Evolutionary conservation across 768 basidiomycete genomes (phyloP).

Genomic region (Rhodotorula sphaerocarpa): DNA sequence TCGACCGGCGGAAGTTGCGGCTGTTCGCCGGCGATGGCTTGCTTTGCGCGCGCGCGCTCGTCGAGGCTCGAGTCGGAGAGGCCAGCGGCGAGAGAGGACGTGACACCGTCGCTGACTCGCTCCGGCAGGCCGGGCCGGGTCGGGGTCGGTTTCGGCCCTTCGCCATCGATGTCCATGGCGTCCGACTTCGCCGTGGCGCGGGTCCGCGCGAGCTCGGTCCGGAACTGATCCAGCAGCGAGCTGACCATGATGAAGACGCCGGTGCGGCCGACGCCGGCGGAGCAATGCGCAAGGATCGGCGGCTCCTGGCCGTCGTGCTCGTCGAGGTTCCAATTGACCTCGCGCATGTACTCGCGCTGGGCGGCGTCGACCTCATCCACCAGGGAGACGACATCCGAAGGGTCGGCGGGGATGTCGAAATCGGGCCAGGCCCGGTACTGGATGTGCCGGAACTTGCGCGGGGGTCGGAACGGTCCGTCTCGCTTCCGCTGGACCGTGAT

Average conservation of each 20-base stretch:
- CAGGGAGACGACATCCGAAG: constrained; percentile 63
- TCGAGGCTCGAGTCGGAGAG: constrained; percentile 22
- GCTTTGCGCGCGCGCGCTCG: not conserved
- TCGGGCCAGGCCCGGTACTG: constrained; percentile 96
- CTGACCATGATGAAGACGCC: constrained; percentile 79
- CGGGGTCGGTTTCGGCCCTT: not conserved
- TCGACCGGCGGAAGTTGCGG: not conserved
- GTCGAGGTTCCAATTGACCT: constrained; percentile 27
- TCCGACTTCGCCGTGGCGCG: not conserved
- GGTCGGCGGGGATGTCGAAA: constrained; percentile 83
- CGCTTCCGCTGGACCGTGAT: constrained; percentile 60
- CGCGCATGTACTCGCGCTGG: constrained; percentile 16
- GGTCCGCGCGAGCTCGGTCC: constrained; percentile 48
- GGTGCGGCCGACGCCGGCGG: constrained; percentile 89
- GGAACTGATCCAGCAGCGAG: constrained; percentile 61
- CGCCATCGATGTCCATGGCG: constrained; percentile 25
- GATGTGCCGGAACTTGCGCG: constrained; percentile 59
- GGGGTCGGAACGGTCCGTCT: constrained; percentile 1
- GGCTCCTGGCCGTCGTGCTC: constrained; percentile 21
- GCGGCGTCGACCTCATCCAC: constrained; percentile 60
- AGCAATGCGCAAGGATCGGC: constrained; percentile 77
- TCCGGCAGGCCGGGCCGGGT: not conserved
- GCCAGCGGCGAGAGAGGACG: constrained; percentile 17
- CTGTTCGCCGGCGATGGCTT: not conserved
- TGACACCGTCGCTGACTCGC: constrained; percentile 15